Base-by-base conservation (phyloP, 768 basidiomycete genomes). In the Amyloporia xantha region DNA sequence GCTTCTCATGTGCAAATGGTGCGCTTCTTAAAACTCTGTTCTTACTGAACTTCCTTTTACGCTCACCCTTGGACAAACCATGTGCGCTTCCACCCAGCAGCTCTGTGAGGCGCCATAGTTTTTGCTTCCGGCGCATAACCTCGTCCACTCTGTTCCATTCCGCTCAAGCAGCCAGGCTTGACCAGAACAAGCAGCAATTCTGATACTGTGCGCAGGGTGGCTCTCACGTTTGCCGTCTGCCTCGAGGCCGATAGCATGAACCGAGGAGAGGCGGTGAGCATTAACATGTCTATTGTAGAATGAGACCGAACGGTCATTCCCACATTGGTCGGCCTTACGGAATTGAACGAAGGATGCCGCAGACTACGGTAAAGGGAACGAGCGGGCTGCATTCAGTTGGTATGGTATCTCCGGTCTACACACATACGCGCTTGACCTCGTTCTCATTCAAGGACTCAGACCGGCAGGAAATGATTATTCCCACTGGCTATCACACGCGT, bases 241-340 rank as follows among this genome's bases (percentile, higher is more conserved):
- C 56, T 57, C 53, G 50, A 54, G 53, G 56, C 53, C 44, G 51
- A 33, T 57, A 54, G 37, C 48, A 45, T 26, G 41, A 52, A 40
- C 40, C 51, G 44, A 45, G 28, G n/a, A 33, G 44, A 45, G 44
- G 10, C 20, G 9, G 26, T 6, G 15, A 36, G n/a, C 17, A 45
- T 43, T 26, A 43, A 25, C 17, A n/a, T 43, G 42, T 28, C 42
- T 26, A 11, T 28, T 28, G 6, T n/a, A 19, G 30, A 33, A n/a
- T n/a, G n/a, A n/a, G n/a, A n/a, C n/a, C n/a, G n/a, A n/a, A n/a
- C n/a, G n/a, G n/a, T n/a, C n/a, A n/a, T n/a, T n/a, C n/a, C n/a
- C n/a, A n/a, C n/a, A n/a, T n/a, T n/a, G n/a, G n/a, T n/a, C n/a
- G n/a, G n/a, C n/a, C n/a, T n/a, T n/a, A n/a, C n/a, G n/a, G n/a